Evolutionary conservation across 768 basidiomycete species (phyloP), one percentile per base, ranked within the genome.

Genomic region (Tricholoma sp.): DNA sequence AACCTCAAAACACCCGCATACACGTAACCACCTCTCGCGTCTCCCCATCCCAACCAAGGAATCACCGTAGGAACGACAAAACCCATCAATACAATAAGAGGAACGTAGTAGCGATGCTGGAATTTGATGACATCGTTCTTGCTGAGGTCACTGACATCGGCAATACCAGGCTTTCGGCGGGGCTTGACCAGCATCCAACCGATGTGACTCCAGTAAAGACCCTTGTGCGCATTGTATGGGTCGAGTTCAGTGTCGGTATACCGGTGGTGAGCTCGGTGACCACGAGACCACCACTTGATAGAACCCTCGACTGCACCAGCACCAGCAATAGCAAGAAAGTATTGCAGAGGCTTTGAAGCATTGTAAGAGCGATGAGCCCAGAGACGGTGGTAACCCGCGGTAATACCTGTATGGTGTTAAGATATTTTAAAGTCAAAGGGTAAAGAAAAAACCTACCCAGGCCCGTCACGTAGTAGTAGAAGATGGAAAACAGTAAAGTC

Each of bases 201-300:
- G 57, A 95, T 78, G 65, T 96, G 94, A 0, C 91, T 88, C 79
- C 83, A 92, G 66, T 84, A 79, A 66, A 96, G 82, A 53, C 94
- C 94, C 64, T 88, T 85, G 72, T 93, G 89, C 6, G 94, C 94
- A 60, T 91, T 89, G 76, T 98, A 97, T 0, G 95, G 94, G 73
- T 97, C 94, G 60, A 98, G 88, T 54, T 94, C 91, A 65, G 94
- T 98, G 73, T 96, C 94, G 63, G 94, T 98, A 76, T 97, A 96
- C 42, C 94, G 84, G 68, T 97, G 95, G 71, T 97, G 95, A 3
- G 96, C 96, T 58, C 96, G 91, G 78, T 99, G 97, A 49, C 95
- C 95, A 52, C 97, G 84, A 18, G 88, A 88, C 97, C 97, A 98
- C 97, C 97, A 98, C 71, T 92, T 90, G 76, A 99, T 96, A 18